Conservation (phyloP, 805 yeast genomes). For the Candida morakotiae region DNA sequence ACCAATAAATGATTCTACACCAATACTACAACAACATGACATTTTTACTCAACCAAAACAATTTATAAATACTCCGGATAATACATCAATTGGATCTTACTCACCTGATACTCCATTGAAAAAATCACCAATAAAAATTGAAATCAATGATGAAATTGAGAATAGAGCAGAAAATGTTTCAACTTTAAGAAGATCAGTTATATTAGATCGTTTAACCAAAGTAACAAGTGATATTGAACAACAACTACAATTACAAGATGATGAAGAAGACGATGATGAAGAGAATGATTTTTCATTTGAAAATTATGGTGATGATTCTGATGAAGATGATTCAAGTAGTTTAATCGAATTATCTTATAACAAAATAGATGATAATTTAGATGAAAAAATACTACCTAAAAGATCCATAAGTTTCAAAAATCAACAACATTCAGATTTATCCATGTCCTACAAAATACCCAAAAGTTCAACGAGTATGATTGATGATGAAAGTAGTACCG, state of each 20-base stretch:
- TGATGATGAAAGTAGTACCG: constrained; percentile 4
- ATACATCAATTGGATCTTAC: constrained; percentile 31
- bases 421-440: background rate
- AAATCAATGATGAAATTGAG: constrained; percentile 1
- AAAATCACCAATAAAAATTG: background rate
- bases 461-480: constrained; percentile 5
- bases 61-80: constrained; percentile 11
- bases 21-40: background rate
- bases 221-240: constrained; percentile 37
- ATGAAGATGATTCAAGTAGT: constrained; percentile 2
- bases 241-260: constrained; percentile 20
- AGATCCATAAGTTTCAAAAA: background rate
- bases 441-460: constrained; percentile 1
- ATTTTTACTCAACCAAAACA: constrained; percentile 6
- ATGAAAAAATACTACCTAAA: background rate
- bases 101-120: constrained; percentile 35
- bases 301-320: constrained; percentile 2
- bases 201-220: constrained; percentile 34
- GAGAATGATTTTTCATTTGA: constrained; percentile 6
- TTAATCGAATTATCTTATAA: background rate
- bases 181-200: constrained; percentile 29
- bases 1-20: background rate
- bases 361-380: background rate
- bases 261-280: constrained; percentile 18
- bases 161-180: constrained; percentile 7